Conservation (phyloP, 208 protist species). For the Leptomonas seymouri region DNA sequence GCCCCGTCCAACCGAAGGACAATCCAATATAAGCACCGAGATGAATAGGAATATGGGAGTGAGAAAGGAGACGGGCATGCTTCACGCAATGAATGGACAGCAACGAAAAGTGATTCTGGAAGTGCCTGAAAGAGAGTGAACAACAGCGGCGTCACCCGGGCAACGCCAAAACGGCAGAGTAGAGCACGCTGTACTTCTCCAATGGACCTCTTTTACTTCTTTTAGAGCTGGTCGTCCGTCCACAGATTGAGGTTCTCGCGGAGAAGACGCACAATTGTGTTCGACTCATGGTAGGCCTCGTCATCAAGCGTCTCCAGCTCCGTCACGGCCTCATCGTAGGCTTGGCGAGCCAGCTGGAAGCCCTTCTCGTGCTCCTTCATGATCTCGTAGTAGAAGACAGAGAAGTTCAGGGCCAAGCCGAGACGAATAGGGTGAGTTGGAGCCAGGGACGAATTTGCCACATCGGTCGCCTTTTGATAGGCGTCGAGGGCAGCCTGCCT, state of each 20-base stretch:
- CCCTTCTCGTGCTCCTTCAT: conserved; percentile 96
- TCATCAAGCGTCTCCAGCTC: conserved; percentile 98
- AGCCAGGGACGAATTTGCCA: conserved; percentile 84
- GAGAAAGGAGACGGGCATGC: neutral
- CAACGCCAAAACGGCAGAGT: neutral
- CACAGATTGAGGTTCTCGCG: conserved; percentile 99
- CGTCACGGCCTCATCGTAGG: conserved; percentile 96
- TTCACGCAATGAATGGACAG: neutral
- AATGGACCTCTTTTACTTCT: neutral
- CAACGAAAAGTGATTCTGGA: neutral
- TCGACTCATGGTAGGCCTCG: conserved; percentile 99
- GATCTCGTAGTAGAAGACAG: conserved; percentile 99
- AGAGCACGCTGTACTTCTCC: neutral
- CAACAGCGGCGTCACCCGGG: neutral
- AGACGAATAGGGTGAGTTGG: conserved; percentile 99
- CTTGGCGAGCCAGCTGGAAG: conserved; percentile 93
- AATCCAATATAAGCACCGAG: neutral
- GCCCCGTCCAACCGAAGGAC: neutral
- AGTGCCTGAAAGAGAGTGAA: neutral
- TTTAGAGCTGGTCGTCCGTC: conserved; percentile 92
- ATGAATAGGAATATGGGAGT: neutral
- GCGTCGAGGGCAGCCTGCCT: conserved; percentile 84
- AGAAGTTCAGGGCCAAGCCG: conserved; percentile 99
- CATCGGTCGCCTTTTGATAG: conserved; percentile 89
- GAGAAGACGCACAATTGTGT: conserved; percentile 99